Base-by-base conservation (phyloP, 805 yeast species). In the Pichia gijzeniarum region DNA sequence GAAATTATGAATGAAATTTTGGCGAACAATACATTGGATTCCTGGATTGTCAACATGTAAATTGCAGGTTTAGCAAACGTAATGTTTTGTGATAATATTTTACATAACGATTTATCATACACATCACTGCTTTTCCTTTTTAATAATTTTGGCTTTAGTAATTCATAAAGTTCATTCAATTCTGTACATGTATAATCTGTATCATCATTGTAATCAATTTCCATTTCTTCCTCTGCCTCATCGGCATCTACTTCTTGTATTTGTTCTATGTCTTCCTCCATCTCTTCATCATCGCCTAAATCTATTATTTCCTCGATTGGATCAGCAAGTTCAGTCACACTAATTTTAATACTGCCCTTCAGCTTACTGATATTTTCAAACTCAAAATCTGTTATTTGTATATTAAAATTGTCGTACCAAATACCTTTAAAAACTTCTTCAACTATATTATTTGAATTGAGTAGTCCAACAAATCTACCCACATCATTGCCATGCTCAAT, bases 51-150 rank as follows among this genome's bases (percentile, higher is more conserved):
- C 35, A 85, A 64, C 41, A 78, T 65, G 51, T 75, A 72, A 35
- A 84, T 72, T 0, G 85, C 74, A 13, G 72, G 64, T 59, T 74
- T 69, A 40, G 77, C 76, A 51, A 78, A 79, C 19, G 72, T 41
- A 21, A 41, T 45, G 44, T 65, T 63, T 40, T 60, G 62, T 10
- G 53, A 49, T 19, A 65, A 47, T 16, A 65, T 48, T 18, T 54
- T 35, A 61, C 48, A 70, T 70, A 49, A 67, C 22, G 25, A 22
- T n/a, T 34, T 30, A 14, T 42, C 45, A 16, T 38, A 39, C 3
- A n/a, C 36, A 60, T 32, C 56, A 40, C 43, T 57, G 51, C 14
- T n/a, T 4, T 59, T 57, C 21, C 57, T 60, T 10, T 58, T 54
- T 14, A 60, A 58, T 17, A 54, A 31, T 17, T 47, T 48, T 8